phyloP scores from a whole-genome alignment of 1,284 basidiomycete species.

The Irpex rosettiformis region DNA sequence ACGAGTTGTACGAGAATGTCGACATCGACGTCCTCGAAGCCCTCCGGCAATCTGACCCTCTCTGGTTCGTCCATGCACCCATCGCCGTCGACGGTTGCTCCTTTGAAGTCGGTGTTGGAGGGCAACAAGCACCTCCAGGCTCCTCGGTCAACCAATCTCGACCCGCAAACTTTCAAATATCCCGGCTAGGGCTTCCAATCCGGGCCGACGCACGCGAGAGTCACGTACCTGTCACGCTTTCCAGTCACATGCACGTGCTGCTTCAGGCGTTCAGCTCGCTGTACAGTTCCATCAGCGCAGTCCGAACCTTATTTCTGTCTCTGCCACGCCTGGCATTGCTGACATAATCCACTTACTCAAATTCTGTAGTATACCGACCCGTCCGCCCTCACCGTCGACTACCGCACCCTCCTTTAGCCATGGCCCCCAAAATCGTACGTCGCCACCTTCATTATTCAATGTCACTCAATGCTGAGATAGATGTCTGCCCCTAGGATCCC shows the following conservation, averaged over 20 bases:
- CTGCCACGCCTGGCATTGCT: conserved; percentile 19
- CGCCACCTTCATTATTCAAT: conserved; percentile 1
- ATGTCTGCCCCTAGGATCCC: conserved; percentile 60
- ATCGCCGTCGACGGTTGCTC: conserved; percentile 45
- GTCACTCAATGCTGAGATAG: conserved; percentile 17
- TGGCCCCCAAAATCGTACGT: conserved; percentile 79
- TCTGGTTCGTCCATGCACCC: conserved; percentile 75
- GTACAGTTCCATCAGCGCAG: conserved; percentile 50
- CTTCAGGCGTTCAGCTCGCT: conserved; percentile 26
- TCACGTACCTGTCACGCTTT: background rate
- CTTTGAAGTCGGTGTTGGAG: conserved; percentile 13
- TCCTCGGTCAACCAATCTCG: background rate
- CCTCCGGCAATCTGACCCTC: conserved; percentile 70
- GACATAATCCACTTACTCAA: conserved; percentile 11
- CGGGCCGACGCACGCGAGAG: background rate
- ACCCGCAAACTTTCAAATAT: background rate
- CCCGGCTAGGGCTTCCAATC: background rate
- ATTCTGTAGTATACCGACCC: conserved; percentile 12
- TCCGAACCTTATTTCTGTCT: conserved; percentile 47
- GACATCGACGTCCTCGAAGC: conserved; percentile 74
- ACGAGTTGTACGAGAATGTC: conserved; percentile 85
- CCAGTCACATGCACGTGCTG: background rate
- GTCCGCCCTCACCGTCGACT: conserved; percentile 25
- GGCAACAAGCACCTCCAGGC: background rate
- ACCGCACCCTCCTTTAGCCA: conserved; percentile 33